These are phyloP conservation scores for Pythium phragmiticola DNA, from an alignment of 352 stramenopile genomes.

Conservation along the genomic window DNA sequence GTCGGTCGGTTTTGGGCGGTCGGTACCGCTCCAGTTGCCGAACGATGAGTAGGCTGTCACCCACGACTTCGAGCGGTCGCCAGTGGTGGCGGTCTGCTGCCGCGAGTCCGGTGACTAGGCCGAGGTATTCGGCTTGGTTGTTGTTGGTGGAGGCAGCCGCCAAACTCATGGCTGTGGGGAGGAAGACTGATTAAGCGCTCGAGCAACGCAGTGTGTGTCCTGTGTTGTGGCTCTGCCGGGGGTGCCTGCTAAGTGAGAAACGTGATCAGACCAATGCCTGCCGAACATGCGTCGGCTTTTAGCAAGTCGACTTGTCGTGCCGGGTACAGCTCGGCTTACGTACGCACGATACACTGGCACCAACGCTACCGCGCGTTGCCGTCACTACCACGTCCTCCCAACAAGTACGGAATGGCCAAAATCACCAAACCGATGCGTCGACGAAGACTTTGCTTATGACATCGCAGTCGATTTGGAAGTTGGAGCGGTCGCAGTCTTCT, in stretches of 20 bases:
- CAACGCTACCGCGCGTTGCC: not conserved
- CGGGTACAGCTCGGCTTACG: slow-evolving; percentile 17
- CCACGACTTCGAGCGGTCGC: too few relatives aligned
- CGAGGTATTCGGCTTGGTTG: too few relatives aligned
- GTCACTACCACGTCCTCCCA: not conserved
- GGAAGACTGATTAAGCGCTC: slow-evolving; percentile 7
- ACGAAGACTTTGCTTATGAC: slow-evolving; percentile 17
- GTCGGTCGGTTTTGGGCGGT: too few relatives aligned
- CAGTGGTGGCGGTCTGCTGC: too few relatives aligned
- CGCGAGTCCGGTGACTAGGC: too few relatives aligned
- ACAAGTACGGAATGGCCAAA: slow-evolving; percentile 22
- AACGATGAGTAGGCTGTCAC: too few relatives aligned
- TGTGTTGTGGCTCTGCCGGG: slow-evolving; percentile 16
- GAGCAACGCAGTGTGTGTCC: slow-evolving; percentile 26
- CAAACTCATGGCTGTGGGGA: too few relatives aligned
- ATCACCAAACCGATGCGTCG: slow-evolving; percentile 18
- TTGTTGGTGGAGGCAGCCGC: too few relatives aligned
- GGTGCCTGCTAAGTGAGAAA: slow-evolving; percentile 20
- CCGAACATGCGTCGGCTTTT: slow-evolving; percentile 34
- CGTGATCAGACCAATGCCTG: slow-evolving; percentile 31
- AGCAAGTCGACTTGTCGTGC: slow-evolving; percentile 26
- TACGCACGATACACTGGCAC: slow-evolving; percentile 15
- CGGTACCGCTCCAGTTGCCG: too few relatives aligned
- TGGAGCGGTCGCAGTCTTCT: not conserved
- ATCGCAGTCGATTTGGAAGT: slow-evolving; percentile 10